Evolutionary conservation across 352 stramenopile genomes (phyloP).

Genomic region (Phytophthora foliorum): DNA sequence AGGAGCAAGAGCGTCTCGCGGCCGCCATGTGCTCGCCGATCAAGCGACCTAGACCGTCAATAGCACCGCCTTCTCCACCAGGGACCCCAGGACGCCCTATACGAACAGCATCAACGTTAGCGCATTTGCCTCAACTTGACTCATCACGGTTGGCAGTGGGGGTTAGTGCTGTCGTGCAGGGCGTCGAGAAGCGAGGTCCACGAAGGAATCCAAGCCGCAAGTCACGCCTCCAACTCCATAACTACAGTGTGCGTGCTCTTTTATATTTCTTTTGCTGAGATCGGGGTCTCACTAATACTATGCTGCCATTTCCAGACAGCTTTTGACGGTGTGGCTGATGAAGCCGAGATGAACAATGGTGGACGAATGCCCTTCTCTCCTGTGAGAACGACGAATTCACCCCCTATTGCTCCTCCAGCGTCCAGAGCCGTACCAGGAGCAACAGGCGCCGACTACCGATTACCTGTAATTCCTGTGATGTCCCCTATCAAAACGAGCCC

Average conservation of each 20-base stretch:
- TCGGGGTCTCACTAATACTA: not conserved
- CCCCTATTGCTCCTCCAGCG: not conserved
- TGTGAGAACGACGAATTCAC: slow-evolving; percentile 20
- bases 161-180: slow-evolving; percentile 60
- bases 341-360: not conserved
- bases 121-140: slow-evolving; percentile 61
- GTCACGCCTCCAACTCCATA: slow-evolving; percentile 62
- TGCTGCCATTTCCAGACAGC: slow-evolving; percentile 23
- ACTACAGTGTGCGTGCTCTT: slow-evolving; percentile 59
- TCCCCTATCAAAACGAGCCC: slow-evolving; percentile 65
- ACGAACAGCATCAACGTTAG: slow-evolving; percentile 37
- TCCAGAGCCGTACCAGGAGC: not conserved
- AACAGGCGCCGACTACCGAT: slow-evolving; percentile 3
- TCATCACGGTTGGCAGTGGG: slow-evolving; percentile 60
- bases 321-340: slow-evolving; percentile 19
- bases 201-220: slow-evolving; percentile 63
- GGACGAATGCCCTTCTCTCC: slow-evolving; percentile 34
- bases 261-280: not conserved
- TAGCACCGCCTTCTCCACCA: slow-evolving; percentile 6
- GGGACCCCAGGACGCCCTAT: slow-evolving; percentile 37
- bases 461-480: slow-evolving; percentile 54
- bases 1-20: slow-evolving; percentile 36
- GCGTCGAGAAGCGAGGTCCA: slow-evolving; percentile 62
- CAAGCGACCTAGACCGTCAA: slow-evolving; percentile 22
- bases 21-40: slow-evolving; percentile 47